A percentile compares a stretch with the other conserved stretches of the same genome.
Evolutionary conservation across 2,329 filamentous ascomycete genomes (phyloP).

Genomic region (Botrytis hyacinthi): DNA sequence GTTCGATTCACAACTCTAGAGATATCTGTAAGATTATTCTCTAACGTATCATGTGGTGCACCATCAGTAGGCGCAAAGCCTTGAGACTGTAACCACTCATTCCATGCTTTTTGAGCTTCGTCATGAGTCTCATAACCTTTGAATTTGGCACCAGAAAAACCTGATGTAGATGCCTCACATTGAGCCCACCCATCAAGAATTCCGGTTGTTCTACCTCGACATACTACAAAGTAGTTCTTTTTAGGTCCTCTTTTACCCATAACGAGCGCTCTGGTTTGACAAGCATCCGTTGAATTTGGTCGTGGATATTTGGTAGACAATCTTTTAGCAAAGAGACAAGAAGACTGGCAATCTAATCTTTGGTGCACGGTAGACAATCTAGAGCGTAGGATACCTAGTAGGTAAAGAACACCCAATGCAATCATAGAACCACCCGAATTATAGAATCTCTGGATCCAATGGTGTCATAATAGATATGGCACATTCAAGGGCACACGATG

Average conservation of each 20-base stretch:
- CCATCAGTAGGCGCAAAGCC: neutral
- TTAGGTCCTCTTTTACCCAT: slow-evolving; percentile 7
- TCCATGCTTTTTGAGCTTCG: slow-evolving; percentile 25
- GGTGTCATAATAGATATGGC: neutral
- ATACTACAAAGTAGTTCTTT: slow-evolving; percentile 25
- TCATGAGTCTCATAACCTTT: slow-evolving; percentile 23
- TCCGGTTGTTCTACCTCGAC: slow-evolving; percentile 24
- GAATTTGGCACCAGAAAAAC: slow-evolving; percentile 19
- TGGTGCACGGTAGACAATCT: neutral
- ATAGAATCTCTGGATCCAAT: neutral
- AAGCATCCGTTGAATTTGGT: neutral
- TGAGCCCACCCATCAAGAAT: slow-evolving; percentile 24
- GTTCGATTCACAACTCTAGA: neutral
- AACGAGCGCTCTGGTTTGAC: neutral
- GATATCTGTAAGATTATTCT: neutral
- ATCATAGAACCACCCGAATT: neutral
- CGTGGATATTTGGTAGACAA: neutral
- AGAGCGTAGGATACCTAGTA: neutral
- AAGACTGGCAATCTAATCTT: neutral
- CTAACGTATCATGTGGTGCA: neutral
- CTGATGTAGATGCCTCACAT: slow-evolving; percentile 25
- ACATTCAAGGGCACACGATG: too few species aligned
- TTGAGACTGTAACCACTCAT: slow-evolving; percentile 15
- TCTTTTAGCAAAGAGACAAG: neutral
- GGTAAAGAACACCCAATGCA: neutral